Evolutionary conservation across 257 asterid species (phyloP).

Genomic region (Solanum clarkiae): DNA sequence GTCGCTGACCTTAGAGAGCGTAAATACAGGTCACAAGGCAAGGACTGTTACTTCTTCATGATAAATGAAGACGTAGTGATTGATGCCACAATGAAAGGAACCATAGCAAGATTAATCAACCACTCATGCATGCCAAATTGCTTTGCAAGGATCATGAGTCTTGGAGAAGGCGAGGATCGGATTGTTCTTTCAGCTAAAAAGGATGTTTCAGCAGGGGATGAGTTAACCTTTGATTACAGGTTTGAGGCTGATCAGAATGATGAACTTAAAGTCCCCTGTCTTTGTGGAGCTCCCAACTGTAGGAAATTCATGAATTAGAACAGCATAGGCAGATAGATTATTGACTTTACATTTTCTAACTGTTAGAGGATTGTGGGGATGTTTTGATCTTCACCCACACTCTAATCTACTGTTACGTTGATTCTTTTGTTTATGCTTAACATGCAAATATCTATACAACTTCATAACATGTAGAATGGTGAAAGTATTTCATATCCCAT

Average conservation of each 20-base stretch:
- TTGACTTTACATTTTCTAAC: neutral
- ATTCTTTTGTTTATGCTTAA: neutral
- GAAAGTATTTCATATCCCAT: neutral
- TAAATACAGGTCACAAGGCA: neutral
- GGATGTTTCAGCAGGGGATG: neutral
- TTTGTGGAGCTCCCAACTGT: slow-evolving; percentile 3
- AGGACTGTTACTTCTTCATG: slow-evolving; percentile 1
- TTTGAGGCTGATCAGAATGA: neutral
- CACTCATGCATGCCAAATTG: slow-evolving; percentile 1
- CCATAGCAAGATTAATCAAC: neutral
- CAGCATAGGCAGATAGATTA: neutral
- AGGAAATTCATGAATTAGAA: neutral
- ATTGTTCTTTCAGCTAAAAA: neutral
- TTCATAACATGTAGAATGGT: neutral
- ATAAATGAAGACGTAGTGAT: neutral
- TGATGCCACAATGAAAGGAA: slow-evolving; percentile 2
- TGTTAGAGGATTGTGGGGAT: neutral
- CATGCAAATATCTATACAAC: neutral
- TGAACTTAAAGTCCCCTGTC: neutral
- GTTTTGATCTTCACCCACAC: neutral
- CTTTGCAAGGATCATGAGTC: slow-evolving; percentile 1
- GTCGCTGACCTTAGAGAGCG: neutral
- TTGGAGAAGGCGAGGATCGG: neutral
- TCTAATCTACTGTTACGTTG: neutral
- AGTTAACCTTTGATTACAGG: slow-evolving; percentile 1